phyloP scores from a whole-genome alignment of 768 basidiomycete genomes.

The Tylopilus subfusipes region DNA sequence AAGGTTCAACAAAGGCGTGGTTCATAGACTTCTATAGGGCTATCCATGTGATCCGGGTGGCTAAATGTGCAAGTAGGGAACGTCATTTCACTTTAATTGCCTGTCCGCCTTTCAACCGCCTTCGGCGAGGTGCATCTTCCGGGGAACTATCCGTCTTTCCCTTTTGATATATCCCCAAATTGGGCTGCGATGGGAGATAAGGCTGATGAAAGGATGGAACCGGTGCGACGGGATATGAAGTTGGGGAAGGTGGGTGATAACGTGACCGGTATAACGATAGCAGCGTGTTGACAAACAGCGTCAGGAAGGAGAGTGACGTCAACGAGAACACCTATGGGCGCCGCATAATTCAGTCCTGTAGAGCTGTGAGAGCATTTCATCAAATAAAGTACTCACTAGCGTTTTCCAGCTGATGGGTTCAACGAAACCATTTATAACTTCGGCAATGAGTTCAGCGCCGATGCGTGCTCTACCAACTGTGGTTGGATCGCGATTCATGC shows the following conservation, averaged over 20 bases:
- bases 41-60: conserved; percentile 29
- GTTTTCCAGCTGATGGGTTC: conserved; percentile 99
- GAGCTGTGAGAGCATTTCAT: conserved; percentile 13
- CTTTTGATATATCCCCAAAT: conserved; percentile 45
- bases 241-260: conserved; percentile 43
- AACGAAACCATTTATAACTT: conserved; percentile 94
- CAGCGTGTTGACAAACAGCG: conserved; percentile 77
- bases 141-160: conserved; percentile 25
- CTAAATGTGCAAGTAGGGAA: conserved; percentile 14
- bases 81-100: conserved; percentile 53
- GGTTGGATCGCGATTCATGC: conserved; percentile 93
- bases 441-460: conserved; percentile 91
- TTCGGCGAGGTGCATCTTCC: conserved; percentile 47
- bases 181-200: conserved; percentile 51
- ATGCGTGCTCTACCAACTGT: conserved; percentile 86
- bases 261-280: conserved; percentile 73
- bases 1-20: conserved; percentile 20
- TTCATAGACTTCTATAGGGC: conserved; percentile 21
- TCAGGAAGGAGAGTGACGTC: conserved; percentile 72
- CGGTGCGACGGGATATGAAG: conserved; percentile 40
- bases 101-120: conserved; percentile 54
- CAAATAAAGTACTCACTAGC: conserved; percentile 52
- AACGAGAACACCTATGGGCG: conserved; percentile 60
- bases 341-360: conserved; percentile 18
- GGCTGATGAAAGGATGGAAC: conserved; percentile 43